Conservation (phyloP, 1,284 basidiomycete genomes). For the Apiotrichum veenhuisii region DNA sequence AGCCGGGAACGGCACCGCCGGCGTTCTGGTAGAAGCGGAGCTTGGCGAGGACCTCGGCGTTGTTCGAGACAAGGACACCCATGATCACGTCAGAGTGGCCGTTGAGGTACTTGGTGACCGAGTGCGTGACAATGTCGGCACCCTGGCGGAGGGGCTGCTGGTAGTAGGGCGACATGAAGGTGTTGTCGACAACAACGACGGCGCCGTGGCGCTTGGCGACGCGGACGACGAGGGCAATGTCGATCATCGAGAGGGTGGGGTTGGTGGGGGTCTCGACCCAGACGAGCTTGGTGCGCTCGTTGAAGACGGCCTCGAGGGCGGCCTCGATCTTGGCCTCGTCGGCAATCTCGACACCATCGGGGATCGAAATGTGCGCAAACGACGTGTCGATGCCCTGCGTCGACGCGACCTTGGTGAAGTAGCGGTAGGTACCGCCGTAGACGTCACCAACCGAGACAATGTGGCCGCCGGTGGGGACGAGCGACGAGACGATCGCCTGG, state of each 20-base stretch:
- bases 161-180: conserved; percentile 88
- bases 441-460: conserved; percentile 84
- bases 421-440: conserved; percentile 88
- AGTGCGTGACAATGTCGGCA: conserved; percentile 46
- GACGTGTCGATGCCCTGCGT: conserved; percentile 71
- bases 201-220: conserved; percentile 19
- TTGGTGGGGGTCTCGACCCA: conserved; percentile 97
- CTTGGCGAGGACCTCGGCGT: conserved; percentile 22
- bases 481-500: conserved; percentile 60
- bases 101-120: conserved; percentile 86
- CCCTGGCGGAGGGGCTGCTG: conserved; percentile 71
- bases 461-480: conserved; percentile 58
- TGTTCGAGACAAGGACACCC: conserved; percentile 66
- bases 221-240: conserved; percentile 15
- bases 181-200: conserved; percentile 67
- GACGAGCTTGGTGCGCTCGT: conserved; percentile 60
- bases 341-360: conserved; percentile 11
- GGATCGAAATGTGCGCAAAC: conserved; percentile 67
- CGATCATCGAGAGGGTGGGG: conserved; percentile 70
- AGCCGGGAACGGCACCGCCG: conserved; percentile 76
- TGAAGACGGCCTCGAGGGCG: conserved; percentile 9
- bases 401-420: conserved; percentile 67
- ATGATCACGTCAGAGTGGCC: conserved; percentile 90
- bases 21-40: conserved; percentile 91
- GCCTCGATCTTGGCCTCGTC: conserved; percentile 5